Conservation (phyloP, 768 basidiomycete species). For the Pulveroboletus sp. region DNA sequence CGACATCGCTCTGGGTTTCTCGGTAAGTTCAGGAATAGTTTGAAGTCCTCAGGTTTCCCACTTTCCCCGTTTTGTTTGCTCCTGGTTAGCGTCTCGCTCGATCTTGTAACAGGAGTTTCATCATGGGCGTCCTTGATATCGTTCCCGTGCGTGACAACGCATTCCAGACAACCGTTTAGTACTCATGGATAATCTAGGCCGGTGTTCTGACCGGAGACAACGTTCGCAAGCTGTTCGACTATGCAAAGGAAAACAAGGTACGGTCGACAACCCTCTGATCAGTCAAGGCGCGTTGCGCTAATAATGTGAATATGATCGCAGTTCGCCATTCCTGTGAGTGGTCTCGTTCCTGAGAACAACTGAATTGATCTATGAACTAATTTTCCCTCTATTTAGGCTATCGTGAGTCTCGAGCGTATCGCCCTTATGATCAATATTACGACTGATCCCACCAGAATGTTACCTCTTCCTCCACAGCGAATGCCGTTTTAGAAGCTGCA, state of each 20-base stretch:
- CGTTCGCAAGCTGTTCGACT: constrained; percentile 92
- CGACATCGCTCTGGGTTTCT: not conserved
- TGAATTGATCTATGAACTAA: not conserved
- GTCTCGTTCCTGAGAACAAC: not conserved
- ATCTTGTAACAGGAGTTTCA: constrained; percentile 8
- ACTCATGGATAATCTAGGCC: constrained; percentile 45
- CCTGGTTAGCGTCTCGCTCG: constrained; percentile 11
- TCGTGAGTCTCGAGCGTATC: constrained; percentile 50
- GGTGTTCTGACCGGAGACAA: constrained; percentile 96
- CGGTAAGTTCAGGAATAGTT: constrained; percentile 11
- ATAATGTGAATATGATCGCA: constrained; percentile 26
- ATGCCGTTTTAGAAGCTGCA: constrained; percentile 94
- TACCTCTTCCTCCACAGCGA: constrained; percentile 92
- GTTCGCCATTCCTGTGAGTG: constrained; percentile 84
- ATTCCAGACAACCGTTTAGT: not conserved
- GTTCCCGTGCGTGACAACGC: constrained; percentile 61
- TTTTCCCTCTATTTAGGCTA: constrained; percentile 46
- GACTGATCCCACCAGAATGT: constrained; percentile 61
- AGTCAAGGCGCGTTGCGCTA: not conserved
- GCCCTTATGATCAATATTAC: not conserved
- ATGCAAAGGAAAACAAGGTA: constrained; percentile 86
- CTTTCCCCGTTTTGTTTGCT: not conserved
- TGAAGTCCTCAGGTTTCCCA: constrained; percentile 4
- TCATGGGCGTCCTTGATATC: constrained; percentile 79
- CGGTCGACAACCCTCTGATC: constrained; percentile 14